Evolutionary conservation across 2,329 filamentous ascomycete genomes (phyloP).

Genomic region (Aspergillus piperis): DNA sequence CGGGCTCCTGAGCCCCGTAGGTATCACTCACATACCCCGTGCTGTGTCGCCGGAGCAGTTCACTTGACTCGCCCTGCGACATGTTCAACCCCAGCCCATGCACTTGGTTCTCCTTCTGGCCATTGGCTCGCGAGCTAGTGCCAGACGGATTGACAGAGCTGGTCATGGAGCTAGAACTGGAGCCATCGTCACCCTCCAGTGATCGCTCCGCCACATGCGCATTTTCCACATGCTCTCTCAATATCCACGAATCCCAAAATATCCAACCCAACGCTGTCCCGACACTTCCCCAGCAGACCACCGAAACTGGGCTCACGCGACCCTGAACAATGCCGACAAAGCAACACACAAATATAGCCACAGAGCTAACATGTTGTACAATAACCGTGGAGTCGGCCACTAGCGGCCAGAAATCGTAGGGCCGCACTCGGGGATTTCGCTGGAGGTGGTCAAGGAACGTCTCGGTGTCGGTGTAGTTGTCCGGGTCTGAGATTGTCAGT

Average conservation of each 20-base stretch:
- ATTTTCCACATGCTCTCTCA: slow-evolving; percentile 61
- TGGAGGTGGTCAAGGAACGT: slow-evolving; percentile 97
- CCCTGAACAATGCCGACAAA: slow-evolving; percentile 89
- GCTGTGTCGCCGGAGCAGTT: slow-evolving; percentile 31
- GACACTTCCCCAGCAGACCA: slow-evolving; percentile 81
- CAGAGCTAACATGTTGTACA: slow-evolving; percentile 92
- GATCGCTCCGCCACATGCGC: slow-evolving; percentile 29
- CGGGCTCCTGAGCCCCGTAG: slow-evolving; percentile 48
- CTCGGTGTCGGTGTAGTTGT: slow-evolving; percentile 96
- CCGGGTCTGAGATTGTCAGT: slow-evolving; percentile 65
- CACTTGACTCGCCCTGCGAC: slow-evolving; percentile 37
- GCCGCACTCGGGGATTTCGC: slow-evolving; percentile 86
- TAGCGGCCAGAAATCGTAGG: slow-evolving; percentile 97
- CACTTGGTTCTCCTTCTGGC: slow-evolving; percentile 34
- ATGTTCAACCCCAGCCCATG: slow-evolving; percentile 49
- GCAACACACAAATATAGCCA: slow-evolving; percentile 90
- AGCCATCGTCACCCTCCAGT: slow-evolving; percentile 40
- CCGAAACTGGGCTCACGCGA: slow-evolving; percentile 82
- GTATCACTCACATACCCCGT: slow-evolving; percentile 45
- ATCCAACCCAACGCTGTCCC: slow-evolving; percentile 86
- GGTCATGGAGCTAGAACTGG: slow-evolving; percentile 42
- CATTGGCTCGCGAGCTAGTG: slow-evolving; percentile 29
- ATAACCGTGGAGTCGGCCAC: slow-evolving; percentile 95
- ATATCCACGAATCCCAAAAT: slow-evolving; percentile 88
- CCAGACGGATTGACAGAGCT: slow-evolving; percentile 34